A percentile compares a stretch with the other conserved stretches of the same genome.
These are phyloP conservation scores for Metschnikowia picachoensis DNA, from an alignment of 805 yeast species.

Conservation along the genomic window DNA sequence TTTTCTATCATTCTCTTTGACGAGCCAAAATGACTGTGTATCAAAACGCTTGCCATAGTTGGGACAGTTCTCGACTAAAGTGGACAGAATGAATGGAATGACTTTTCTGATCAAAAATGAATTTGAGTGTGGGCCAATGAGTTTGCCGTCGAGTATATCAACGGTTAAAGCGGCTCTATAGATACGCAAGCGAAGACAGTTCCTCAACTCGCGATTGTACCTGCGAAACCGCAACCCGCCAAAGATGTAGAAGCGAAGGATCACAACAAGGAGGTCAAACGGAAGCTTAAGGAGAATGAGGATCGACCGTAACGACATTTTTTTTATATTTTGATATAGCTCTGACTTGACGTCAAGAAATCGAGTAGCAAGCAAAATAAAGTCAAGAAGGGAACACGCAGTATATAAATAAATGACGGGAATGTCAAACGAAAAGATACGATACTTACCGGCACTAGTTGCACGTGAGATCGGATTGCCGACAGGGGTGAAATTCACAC, in stretches of 20 bases:
- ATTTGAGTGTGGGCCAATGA: constrained; percentile 14
- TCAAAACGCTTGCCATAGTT: constrained; percentile 33
- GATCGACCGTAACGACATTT: constrained; percentile 12
- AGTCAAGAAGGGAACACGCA: too few relatives aligned
- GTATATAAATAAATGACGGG: too few relatives aligned
- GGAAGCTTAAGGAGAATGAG: constrained; percentile 12
- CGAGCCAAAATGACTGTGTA: constrained; percentile 32
- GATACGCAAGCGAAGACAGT: constrained; percentile 13
- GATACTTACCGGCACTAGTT: too few relatives aligned
- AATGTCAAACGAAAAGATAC: too few relatives aligned
- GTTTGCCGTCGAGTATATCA: constrained; percentile 14
- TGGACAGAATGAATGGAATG: constrained; percentile 8
- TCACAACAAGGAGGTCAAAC: constrained; percentile 10
- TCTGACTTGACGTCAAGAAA: too few relatives aligned
- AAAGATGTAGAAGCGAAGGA: constrained; percentile 15
- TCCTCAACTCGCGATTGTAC: constrained; percentile 11
- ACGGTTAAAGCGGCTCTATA: constrained; percentile 12
- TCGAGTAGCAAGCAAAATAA: too few relatives aligned
- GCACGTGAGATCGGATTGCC: too few relatives aligned
- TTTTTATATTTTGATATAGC: not conserved
- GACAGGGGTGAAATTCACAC: too few relatives aligned
- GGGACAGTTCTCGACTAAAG: constrained; percentile 15
- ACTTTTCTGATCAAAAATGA: constrained; percentile 10
- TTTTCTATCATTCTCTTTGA: constrained; percentile 23
- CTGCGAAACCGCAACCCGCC: constrained; percentile 16